phyloP scores from a whole-genome alignment of 2,329 filamentous ascomycete genomes.

The Alternaria incomplexa region DNA sequence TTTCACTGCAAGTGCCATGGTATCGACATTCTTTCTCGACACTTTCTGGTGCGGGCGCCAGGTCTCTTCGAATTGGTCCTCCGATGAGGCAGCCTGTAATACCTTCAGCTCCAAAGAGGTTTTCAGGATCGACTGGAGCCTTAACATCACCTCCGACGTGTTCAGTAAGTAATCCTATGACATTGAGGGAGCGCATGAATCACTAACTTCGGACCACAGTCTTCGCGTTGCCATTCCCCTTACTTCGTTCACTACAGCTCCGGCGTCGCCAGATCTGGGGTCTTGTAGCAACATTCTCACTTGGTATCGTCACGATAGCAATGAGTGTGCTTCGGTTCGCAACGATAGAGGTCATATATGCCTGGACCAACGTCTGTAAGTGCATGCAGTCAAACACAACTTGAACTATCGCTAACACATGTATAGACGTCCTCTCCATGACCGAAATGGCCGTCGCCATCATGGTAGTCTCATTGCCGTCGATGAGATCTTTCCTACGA shows the following conservation, averaged over 20 bases:
- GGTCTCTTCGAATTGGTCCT: slow-evolving; percentile 28
- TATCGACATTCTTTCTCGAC: slow-evolving; percentile 21
- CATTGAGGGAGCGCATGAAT: not conserved
- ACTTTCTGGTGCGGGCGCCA: slow-evolving; percentile 27
- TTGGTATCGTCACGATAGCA: slow-evolving; percentile 28
- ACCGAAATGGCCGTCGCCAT: slow-evolving; percentile 35
- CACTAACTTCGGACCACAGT: slow-evolving; percentile 11
- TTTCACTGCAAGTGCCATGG: slow-evolving; percentile 19
- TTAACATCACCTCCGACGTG: slow-evolving; percentile 20
- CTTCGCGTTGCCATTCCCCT: slow-evolving; percentile 28
- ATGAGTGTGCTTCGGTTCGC: slow-evolving; percentile 29
- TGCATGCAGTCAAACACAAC: not conserved
- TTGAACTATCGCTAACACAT: not conserved
- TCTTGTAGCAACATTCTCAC: slow-evolving; percentile 29
- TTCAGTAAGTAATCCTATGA: slow-evolving; percentile 8
- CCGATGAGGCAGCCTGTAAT: slow-evolving; percentile 20
- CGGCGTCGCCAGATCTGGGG: slow-evolving; percentile 28
- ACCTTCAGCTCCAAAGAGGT: slow-evolving; percentile 27
- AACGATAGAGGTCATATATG: slow-evolving; percentile 28
- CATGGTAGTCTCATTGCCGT: slow-evolving; percentile 33
- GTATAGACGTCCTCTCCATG: slow-evolving; percentile 31
- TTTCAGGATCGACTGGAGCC: slow-evolving; percentile 23
- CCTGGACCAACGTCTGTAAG: slow-evolving; percentile 35
- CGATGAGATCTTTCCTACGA: slow-evolving; percentile 30
- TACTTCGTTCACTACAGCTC: slow-evolving; percentile 28